Evolutionary conservation across 139 green algal species (phyloP), one percentile per base, ranked within the genome.

Genomic region (Haematococcus lacustris): DNA sequence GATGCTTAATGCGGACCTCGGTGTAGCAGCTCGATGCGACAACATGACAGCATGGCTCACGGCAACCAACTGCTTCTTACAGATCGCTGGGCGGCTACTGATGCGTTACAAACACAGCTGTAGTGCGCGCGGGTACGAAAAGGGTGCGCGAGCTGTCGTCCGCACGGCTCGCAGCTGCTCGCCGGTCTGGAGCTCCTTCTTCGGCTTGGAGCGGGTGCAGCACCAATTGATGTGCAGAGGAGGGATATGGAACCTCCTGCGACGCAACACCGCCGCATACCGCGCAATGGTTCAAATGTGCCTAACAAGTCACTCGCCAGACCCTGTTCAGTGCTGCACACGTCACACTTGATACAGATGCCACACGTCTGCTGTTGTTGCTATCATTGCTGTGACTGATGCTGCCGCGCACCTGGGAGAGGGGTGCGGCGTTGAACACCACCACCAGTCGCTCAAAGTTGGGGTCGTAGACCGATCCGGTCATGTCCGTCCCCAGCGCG

Each of bases 351-450:
- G 63, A 65, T 59, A 57, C 38, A 41, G 32, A 71, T 57, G 47
- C 47, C 47, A 28, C 21, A 13, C 13, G 47, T 57, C 47, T 57
- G 47, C 13, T 57, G 13, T 21, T 57, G 47, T 57, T 21, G 13
- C 13, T 57, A 13, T 57, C 21, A 28, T 21, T 57, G 64, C 37
- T 59, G 47, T 51, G 73, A 64, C n/a, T 25, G 4, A 64, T 32
- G 4, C 32, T 28, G 23, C 3, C 60, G 40, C 66, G 3, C 50
- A 38, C 51, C 59, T 72, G 40, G 3, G 13, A 4, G 50, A 59
- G 40, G 30, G 80, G 66, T 68, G 74, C 59, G 82, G 75, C 77
- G 72, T 89, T 91, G 74, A 89, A 86, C 3, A 88, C 68, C 21
- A 84, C 75, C 32, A 89, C 39, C 1, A 89, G 34, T 6, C 77